Conservation (phyloP, 257 asterid genomes). For the Solanum virginianum region DNA sequence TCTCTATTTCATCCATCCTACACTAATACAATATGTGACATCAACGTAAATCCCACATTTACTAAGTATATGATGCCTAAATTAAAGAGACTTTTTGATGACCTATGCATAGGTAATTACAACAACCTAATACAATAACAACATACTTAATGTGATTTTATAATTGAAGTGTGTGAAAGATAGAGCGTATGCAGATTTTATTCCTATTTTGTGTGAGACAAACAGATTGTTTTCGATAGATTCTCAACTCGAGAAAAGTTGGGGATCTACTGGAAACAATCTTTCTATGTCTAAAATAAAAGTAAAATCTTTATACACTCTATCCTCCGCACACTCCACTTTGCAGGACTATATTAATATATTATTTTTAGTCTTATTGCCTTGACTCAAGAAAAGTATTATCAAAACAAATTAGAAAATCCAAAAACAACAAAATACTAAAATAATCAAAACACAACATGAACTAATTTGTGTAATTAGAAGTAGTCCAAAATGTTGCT, state of each 20-base stretch:
- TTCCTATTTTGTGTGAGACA: neutral
- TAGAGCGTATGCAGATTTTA: neutral
- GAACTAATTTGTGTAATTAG: neutral
- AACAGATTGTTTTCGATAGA: neutral
- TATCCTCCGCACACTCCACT: neutral
- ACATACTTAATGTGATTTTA: neutral
- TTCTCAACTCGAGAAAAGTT: neutral
- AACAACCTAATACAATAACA: neutral
- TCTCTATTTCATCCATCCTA: neutral
- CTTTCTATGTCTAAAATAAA: no score
- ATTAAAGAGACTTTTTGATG: neutral
- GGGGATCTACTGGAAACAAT: accelerated
- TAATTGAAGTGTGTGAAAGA: neutral
- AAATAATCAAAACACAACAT: neutral
- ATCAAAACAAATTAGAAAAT: neutral
- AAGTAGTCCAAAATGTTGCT: neutral
- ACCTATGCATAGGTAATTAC: neutral
- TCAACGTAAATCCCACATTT: neutral
- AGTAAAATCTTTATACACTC: no score
- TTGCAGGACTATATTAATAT: no score
- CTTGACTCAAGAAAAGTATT: neutral
- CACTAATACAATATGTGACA: no score
- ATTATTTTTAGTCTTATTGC: no score
- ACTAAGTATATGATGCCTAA: neutral
- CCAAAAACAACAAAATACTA: neutral